Conservation (phyloP, 106 monocot genomes). For the Phalaenopsis equestris region DNA sequence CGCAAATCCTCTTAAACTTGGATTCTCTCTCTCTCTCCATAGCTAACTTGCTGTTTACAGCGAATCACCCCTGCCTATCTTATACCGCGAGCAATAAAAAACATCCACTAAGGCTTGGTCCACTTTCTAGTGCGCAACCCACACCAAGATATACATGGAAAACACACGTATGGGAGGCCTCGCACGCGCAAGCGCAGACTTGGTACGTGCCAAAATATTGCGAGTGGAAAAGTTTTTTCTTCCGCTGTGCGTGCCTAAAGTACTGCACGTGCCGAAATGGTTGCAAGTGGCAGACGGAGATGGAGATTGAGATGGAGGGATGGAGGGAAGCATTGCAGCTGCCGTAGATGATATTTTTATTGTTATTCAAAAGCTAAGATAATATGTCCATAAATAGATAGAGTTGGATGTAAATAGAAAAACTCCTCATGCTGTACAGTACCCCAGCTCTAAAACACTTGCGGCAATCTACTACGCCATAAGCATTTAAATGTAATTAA, state of each 20-base stretch:
- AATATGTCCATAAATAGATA: background rate
- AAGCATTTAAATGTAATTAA: too few relatives aligned
- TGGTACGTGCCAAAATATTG: background rate
- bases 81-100: slow-evolving; percentile 9
- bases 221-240: too few relatives aligned
- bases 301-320: too few relatives aligned
- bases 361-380: background rate
- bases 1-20: slow-evolving; percentile 75
- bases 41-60: slow-evolving; percentile 1
- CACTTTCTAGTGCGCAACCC: slow-evolving; percentile 23
- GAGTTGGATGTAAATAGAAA: too few relatives aligned
- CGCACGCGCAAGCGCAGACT: slow-evolving; percentile 8
- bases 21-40: slow-evolving; percentile 33
- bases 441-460: too few relatives aligned
- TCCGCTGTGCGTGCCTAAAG: background rate
- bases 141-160: slow-evolving; percentile 9
- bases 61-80: slow-evolving; percentile 9
- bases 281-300: too few relatives aligned
- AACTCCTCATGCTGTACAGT: too few relatives aligned
- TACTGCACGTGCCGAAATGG: too few relatives aligned
- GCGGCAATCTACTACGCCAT: too few relatives aligned
- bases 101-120: slow-evolving; percentile 7
- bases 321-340: background rate
- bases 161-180: slow-evolving; percentile 14
- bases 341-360: background rate